These are phyloP conservation scores for Teunomyces cretensis DNA, from an alignment of 805 yeast genomes.

Conservation along the genomic window DNA sequence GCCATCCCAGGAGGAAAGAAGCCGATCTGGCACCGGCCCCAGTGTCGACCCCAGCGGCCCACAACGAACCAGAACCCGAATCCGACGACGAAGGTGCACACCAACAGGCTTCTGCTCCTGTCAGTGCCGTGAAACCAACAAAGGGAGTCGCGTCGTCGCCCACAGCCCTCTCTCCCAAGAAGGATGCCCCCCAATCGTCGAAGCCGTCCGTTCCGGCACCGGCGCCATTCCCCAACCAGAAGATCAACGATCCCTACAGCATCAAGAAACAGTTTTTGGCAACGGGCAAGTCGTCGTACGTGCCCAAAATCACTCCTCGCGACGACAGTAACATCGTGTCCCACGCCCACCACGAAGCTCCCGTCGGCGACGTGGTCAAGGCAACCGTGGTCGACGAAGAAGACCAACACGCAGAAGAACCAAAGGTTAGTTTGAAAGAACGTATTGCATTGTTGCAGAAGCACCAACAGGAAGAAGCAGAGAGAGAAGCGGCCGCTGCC, in stretches of 20 bases:
- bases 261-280: slow-evolving; percentile 56
- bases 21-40: slow-evolving; percentile 6
- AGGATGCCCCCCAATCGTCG: neutral
- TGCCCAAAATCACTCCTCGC: slow-evolving; percentile 47
- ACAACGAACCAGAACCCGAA: slow-evolving; percentile 5
- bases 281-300: slow-evolving; percentile 59
- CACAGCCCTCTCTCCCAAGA: neutral
- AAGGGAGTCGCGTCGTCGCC: too few relatives aligned
- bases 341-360: slow-evolving; percentile 28
- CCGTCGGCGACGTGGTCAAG: slow-evolving; percentile 24
- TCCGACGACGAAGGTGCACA: neutral
- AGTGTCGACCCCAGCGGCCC: slow-evolving; percentile 6
- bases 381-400: slow-evolving; percentile 34
- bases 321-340: slow-evolving; percentile 34
- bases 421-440: slow-evolving; percentile 81
- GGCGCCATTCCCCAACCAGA: slow-evolving; percentile 27
- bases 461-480: slow-evolving; percentile 78
- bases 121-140: too few relatives aligned
- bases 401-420: slow-evolving; percentile 53
- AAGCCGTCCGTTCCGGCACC: slow-evolving; percentile 18
- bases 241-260: slow-evolving; percentile 43
- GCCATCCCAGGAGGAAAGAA: slow-evolving; percentile 7
- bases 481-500: slow-evolving; percentile 60
- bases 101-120: too few relatives aligned
- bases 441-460: slow-evolving; percentile 82